Evolutionary conservation across 805 yeast genomes (phyloP).

Genomic region (Tanozyma kutaoensis): DNA sequence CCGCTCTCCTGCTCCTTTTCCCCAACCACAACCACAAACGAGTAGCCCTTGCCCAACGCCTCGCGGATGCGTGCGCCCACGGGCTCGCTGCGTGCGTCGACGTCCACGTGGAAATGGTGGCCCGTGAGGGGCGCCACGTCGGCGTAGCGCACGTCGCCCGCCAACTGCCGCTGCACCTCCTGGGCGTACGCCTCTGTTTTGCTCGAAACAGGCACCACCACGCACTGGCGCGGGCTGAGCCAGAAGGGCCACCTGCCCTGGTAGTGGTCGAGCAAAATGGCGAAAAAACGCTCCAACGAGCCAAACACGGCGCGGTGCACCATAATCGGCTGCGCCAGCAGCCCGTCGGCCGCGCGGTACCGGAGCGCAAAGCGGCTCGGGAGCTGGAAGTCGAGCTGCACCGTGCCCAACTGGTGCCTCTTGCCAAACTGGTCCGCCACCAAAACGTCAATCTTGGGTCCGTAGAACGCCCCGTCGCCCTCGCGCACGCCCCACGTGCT

Average conservation of each 20-base stretch:
- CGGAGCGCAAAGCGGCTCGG: constrained; percentile 73
- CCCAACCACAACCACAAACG: constrained; percentile 75
- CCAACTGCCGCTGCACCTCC: constrained; percentile 29
- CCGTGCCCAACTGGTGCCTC: constrained; percentile 87
- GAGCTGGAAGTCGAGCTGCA: constrained; percentile 89
- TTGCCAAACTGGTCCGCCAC: constrained; percentile 71
- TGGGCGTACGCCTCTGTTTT: constrained; percentile 44
- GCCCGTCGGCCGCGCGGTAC: constrained; percentile 42
- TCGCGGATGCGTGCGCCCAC: constrained; percentile 73
- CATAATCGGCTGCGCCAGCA: constrained; percentile 68
- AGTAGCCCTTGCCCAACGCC: constrained; percentile 61
- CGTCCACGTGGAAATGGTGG: constrained; percentile 56
- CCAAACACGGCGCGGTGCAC: constrained; percentile 94
- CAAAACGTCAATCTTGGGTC: constrained; percentile 87
- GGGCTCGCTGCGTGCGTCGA: constrained; percentile 65
- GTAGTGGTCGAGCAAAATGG: constrained; percentile 79
- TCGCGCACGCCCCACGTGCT: constrained; percentile 59
- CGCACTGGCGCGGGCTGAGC: constrained; percentile 86
- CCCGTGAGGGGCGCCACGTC: constrained; percentile 43
- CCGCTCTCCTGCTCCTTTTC: constrained; percentile 60
- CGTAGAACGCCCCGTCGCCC: constrained; percentile 97
- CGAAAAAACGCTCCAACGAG: constrained; percentile 84
- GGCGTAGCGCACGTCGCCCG: constrained; percentile 26
- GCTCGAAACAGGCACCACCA: constrained; percentile 67
- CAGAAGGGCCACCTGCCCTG: constrained; percentile 97